These are phyloP conservation scores for Picocystis sp. DNA, from an alignment of 163 green algal species.

Conservation along the genomic window DNA sequence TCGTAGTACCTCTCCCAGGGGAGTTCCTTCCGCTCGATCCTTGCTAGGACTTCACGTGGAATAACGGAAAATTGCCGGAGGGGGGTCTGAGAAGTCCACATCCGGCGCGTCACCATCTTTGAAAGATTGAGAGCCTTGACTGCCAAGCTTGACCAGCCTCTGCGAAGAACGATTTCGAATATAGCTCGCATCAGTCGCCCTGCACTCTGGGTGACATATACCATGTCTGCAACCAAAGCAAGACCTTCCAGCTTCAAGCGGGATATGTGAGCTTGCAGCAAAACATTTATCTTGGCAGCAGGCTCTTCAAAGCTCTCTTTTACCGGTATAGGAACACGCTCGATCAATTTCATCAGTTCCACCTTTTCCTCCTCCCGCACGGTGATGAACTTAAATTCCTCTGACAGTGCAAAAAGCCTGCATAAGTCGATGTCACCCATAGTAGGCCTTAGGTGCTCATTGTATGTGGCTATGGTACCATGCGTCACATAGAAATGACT, in stretches of 20 bases:
- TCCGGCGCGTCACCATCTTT: conserved; percentile 79
- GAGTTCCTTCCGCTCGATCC: conserved; percentile 86
- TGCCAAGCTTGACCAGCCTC: conserved; percentile 73
- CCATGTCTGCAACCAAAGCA: conserved; percentile 81
- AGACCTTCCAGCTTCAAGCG: conserved; percentile 89
- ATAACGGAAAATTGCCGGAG: conserved; percentile 82
- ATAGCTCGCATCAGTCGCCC: conserved; percentile 85
- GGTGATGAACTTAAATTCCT: conserved; percentile 79
- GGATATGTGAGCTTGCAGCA: conserved; percentile 89
- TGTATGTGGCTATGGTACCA: conserved; percentile 82
- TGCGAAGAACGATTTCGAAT: conserved; percentile 86
- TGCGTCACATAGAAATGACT: conserved; percentile 93
- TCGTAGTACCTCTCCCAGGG: conserved; percentile 94
- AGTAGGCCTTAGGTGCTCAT: conserved; percentile 83
- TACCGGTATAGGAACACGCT: conserved; percentile 91
- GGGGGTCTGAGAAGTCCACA: conserved; percentile 87
- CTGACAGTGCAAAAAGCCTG: conserved; percentile 64
- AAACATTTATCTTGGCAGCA: conserved; percentile 88
- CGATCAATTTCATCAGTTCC: conserved; percentile 92
- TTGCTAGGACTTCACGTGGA: conserved; percentile 46
- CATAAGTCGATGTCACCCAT: conserved; percentile 93
- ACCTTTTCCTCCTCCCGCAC: conserved; percentile 94
- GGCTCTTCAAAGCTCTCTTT: conserved; percentile 95
- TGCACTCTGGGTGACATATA: conserved; percentile 87
- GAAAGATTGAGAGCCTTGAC: conserved; percentile 71